These are phyloP conservation scores for Thecamonas trahens DNA, from an alignment of 78 protist species.

Conservation along the genomic window DNA sequence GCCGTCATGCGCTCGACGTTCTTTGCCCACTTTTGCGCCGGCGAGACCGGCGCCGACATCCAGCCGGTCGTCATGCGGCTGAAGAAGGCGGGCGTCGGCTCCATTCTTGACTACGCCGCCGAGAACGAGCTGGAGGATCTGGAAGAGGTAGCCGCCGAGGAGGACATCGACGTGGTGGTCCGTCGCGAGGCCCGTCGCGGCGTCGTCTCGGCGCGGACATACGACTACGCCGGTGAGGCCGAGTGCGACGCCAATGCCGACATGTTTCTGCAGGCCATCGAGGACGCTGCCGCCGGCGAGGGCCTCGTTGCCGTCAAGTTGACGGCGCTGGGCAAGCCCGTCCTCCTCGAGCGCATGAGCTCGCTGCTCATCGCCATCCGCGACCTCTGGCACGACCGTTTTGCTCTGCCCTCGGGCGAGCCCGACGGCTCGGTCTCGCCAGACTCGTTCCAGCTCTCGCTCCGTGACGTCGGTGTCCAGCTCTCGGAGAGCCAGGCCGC, in stretches of 20 bases:
- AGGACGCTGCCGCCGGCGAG: conserved; percentile 17
- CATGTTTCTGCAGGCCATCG: conserved; percentile 13
- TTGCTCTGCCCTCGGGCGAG: no score
- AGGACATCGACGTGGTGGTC: background rate
- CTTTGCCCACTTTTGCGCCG: conserved; percentile 67
- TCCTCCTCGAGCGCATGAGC: conserved; percentile 19
- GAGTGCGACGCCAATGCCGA: conserved; percentile 27
- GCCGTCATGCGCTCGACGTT: conserved; percentile 14
- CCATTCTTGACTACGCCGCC: conserved; percentile 68
- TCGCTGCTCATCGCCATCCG: conserved; percentile 1
- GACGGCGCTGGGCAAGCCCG: conserved; percentile 47
- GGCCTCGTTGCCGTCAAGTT: conserved; percentile 29
- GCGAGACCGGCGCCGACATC: conserved; percentile 18
- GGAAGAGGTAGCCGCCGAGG: background rate
- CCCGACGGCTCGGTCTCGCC: background rate
- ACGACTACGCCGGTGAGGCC: conserved; percentile 18
- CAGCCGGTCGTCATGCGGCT: conserved; percentile 1
- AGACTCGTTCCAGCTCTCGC: background rate
- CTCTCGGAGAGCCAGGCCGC: background rate
- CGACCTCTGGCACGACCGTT: conserved; percentile 1
- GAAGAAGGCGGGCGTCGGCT: conserved; percentile 16
- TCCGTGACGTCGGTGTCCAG: background rate
- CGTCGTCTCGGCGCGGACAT: conserved; percentile 6
- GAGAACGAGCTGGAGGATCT: conserved; percentile 43
- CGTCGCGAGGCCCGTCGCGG: background rate